Base-by-base conservation (phyloP, 2,329 filamentous ascomycete genomes). In the Hypomyces perniciosus region DNA sequence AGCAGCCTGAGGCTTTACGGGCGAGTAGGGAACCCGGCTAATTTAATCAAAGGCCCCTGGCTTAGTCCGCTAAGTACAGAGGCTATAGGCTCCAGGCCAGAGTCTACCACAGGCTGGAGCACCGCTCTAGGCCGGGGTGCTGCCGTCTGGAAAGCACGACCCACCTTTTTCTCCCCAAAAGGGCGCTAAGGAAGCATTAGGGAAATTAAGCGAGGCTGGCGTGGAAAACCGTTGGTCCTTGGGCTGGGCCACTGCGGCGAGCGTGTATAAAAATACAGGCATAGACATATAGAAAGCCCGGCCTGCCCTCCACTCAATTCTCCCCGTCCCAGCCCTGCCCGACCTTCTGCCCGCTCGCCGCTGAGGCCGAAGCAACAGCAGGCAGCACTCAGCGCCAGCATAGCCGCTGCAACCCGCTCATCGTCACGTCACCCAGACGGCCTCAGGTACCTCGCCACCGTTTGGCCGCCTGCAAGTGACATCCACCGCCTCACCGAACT, bases 221-320 rank as follows among this genome's bases (percentile, higher is more conserved):
- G 57, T 57, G 61, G 58, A 59, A 65, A 65, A 62, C 62, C 59
- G 65, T 68, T 68, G 65, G 65, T 59, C 56, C 59, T 57, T 49
- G 54, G 50, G 43, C 45, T 50, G 54, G 54, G 44, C 52, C 20
- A 50, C 46, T 52, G 53, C 55, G 55, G 48, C 46, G 44, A 54
- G 50, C 68, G 67, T 70, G 69, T 72, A 72, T 72, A 72, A 72
- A 72, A 72, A 68, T 71, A 68, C 66, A 71, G 65, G 63, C 61
- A 65, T 63, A 66, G 65, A 68, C 68, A 69, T 70, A 72, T 71
- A 70, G 67, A 70, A 69, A 67, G 65, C 64, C 66, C 54, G 64
- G 66, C 68, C 65, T 69, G 68, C 69, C 69, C 68, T 70, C 69
- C 69, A 68, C 68, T 65, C 65, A 63, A 64, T 68, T 69, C 65